Base-by-base conservation (phyloP, 2,329 filamentous ascomycete species). In the Thielaviopsis musarum region DNA sequence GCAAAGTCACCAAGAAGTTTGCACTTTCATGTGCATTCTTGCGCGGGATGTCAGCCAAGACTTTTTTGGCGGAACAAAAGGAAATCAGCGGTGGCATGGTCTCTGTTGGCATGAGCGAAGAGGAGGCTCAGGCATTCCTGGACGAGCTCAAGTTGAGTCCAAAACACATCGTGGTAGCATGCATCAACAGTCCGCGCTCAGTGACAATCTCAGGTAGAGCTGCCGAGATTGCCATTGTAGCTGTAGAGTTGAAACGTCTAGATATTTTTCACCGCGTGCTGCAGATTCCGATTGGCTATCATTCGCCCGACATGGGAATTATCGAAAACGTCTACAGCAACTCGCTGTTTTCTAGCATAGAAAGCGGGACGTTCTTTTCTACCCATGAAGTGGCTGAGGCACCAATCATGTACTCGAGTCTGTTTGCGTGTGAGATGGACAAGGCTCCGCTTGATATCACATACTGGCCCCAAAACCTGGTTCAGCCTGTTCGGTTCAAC, bases 401-500 rank as follows among this genome's bases (percentile, higher is more conserved):
- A 9, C 57, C 66, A 38, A 63, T 54, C 5, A 75, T 77, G 70
- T 69, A 73, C 60, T 77, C 75, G 0, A 71, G 74, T 0, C 75
- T 13, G 69, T 68, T 12, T 70, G 72, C n/a, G 1, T n/a, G 49
- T 10, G 58, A 19, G 9, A 60, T 19, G 7, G 49, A 22, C 51
- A 48, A 59, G 45, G 17, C 21, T 51, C 51, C 49, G 15, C 63
- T 76, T 1, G 66, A 66, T 7, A 64, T 67, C 0, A 58, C 64
- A 0, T 79, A 79, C 63, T 79, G 77, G 77, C 68, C 69, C 1
- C 64, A 68, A 1, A 79, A 79, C 57, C 64, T 79, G 64, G 69
- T 72, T 0, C 72, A 70, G 2, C 70, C 71, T 0, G 77, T 79
- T 9, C 68, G 70, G 4, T 79, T 75, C 62, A 65, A 70, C 7